phyloP scores from a whole-genome alignment of 768 basidiomycete species.

The Pleurotus tuoliensis region DNA sequence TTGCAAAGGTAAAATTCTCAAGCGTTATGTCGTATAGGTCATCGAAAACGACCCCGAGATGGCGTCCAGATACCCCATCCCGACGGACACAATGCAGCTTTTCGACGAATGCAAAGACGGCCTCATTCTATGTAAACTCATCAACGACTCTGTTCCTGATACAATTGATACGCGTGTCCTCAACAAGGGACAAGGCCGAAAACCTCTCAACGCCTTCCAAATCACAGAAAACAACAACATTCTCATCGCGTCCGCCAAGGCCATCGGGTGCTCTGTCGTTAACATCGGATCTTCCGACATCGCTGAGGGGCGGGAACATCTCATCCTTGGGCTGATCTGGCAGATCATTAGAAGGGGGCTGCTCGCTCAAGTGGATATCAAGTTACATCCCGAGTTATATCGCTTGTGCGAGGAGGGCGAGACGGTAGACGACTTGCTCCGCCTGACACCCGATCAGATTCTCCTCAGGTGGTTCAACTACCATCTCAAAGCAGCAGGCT shows the following conservation, averaged over 20 bases:
- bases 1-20: constrained; percentile 7
- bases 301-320: constrained; percentile 89
- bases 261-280: constrained; percentile 97
- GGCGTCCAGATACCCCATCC: constrained; percentile 80
- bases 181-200: constrained; percentile 78
- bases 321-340: constrained; percentile 98
- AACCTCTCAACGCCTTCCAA: constrained; percentile 95
- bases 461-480: constrained; percentile 99
- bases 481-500: constrained; percentile 93
- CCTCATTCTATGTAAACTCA: constrained; percentile 94
- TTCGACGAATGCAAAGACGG: constrained; percentile 98
- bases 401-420: constrained; percentile 95
- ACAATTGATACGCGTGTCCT: constrained; percentile 98
- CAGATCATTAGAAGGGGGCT: constrained; percentile 95
- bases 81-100: constrained; percentile 95
- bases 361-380: constrained; percentile 94
- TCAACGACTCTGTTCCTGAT: constrained; percentile 99
- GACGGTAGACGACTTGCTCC: constrained; percentile 92
- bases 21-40: constrained; percentile 45
- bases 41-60: constrained; percentile 90
- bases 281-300: constrained; percentile 96
- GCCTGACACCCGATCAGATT: constrained; percentile 95
- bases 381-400: constrained; percentile 95
- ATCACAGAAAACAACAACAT: constrained; percentile 99
- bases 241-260: constrained; percentile 96